These are phyloP conservation scores for Zoysia japonica DNA, from an alignment of 176 grass and related monocot species.

Conservation along the genomic window DNA sequence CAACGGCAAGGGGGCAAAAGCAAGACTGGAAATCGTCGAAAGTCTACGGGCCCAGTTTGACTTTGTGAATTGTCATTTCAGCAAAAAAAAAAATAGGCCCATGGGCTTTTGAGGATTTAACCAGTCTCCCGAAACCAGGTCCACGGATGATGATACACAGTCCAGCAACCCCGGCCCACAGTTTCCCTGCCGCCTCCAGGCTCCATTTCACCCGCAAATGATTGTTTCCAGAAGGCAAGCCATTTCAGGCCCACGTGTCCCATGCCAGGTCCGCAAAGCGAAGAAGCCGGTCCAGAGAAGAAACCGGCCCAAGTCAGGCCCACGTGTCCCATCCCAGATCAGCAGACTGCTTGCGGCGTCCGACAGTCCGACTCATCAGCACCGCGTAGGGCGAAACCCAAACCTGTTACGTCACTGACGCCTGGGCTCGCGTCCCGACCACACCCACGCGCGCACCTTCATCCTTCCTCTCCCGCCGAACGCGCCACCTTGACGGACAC, in stretches of 20 bases:
- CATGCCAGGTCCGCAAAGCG: not conserved
- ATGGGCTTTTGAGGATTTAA: too few relatives aligned
- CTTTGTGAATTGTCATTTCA: not conserved
- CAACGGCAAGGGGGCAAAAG: constrained; percentile 1
- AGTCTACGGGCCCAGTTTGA: not conserved
- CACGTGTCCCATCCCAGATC: not conserved
- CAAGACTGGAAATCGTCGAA: not conserved
- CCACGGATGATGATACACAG: too few relatives aligned
- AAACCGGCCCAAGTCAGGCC: too few relatives aligned
- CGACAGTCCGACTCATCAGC: not conserved
- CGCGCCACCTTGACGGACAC: constrained; percentile 35
- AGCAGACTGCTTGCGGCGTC: not conserved
- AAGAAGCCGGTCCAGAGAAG: not conserved
- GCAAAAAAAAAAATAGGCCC: too few relatives aligned
- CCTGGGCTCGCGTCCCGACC: not conserved
- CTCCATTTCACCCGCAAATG: too few relatives aligned
- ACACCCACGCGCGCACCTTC: not conserved
- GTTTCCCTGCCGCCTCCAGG: too few relatives aligned
- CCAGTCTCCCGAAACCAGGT: too few relatives aligned
- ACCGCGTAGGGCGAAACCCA: not conserved
- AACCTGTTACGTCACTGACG: not conserved
- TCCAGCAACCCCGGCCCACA: too few relatives aligned
- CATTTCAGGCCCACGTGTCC: not conserved
- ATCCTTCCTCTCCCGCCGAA: not conserved
- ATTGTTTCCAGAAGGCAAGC: not conserved